Evolutionary conservation across 2,329 filamentous ascomycete genomes (phyloP).

Genomic region (Cryphonectria radicalis): DNA sequence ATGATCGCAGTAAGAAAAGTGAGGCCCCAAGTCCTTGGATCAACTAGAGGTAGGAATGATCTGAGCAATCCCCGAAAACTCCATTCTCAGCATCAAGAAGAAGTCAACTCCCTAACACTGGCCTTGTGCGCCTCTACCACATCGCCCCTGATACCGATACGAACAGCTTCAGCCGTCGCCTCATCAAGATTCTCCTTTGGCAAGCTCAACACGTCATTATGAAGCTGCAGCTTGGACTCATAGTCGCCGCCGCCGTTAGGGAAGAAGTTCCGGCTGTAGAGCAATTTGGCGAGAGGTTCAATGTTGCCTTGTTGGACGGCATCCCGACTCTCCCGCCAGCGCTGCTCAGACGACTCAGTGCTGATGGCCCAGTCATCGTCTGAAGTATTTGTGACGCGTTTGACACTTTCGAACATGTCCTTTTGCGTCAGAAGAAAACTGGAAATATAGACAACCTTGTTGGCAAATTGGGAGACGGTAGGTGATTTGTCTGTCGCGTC

Average conservation of each 20-base stretch:
- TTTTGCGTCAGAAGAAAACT: constrained; percentile 64
- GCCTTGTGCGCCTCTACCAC: background rate
- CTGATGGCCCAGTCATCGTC: constrained; percentile 65
- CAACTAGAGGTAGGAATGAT: too few relatives aligned
- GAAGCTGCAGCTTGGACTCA: constrained; percentile 40
- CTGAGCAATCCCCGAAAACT: background rate
- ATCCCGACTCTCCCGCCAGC: constrained; percentile 52
- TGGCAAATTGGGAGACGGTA: constrained; percentile 35
- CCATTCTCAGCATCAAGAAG: background rate
- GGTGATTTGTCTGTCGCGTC: constrained; percentile 21
- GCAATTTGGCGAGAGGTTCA: constrained; percentile 50
- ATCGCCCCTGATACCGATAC: background rate
- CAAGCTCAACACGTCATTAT: constrained; percentile 59
- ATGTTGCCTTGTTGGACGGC: constrained; percentile 47
- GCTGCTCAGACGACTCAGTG: constrained; percentile 49
- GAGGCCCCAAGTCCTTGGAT: too few relatives aligned
- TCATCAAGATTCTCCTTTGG: constrained; percentile 63
- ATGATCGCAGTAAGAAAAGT: too few relatives aligned
- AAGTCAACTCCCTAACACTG: background rate
- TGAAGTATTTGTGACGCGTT: constrained; percentile 59
- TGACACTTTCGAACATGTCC: constrained; percentile 66
- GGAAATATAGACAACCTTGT: constrained; percentile 54
- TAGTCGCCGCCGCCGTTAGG: constrained; percentile 48
- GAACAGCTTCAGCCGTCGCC: constrained; percentile 49
- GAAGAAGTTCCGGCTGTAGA: constrained; percentile 62